These are phyloP conservation scores for Zoysia pacifica DNA, from an alignment of 176 grass and related monocot species.

Conservation along the genomic window DNA sequence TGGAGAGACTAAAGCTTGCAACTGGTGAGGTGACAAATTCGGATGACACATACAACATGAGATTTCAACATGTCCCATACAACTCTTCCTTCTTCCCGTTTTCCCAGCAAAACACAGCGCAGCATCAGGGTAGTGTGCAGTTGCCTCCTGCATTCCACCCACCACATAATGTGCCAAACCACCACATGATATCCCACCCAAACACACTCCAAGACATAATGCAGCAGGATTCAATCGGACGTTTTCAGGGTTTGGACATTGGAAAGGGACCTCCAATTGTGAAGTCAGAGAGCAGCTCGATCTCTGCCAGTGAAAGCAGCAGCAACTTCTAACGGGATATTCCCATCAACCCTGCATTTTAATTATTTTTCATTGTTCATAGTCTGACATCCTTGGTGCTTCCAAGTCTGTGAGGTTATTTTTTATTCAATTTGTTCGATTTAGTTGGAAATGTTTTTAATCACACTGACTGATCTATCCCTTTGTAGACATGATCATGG, in stretches of 20 bases:
- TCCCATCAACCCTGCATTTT: slow-evolving; percentile 39
- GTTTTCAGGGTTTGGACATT: slow-evolving; percentile 83
- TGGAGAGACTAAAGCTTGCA: slow-evolving; percentile 89
- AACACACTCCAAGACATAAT: slow-evolving; percentile 73
- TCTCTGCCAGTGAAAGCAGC: slow-evolving; percentile 84
- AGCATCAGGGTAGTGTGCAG: slow-evolving; percentile 51
- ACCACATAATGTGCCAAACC: slow-evolving; percentile 58
- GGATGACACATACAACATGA: slow-evolving; percentile 65
- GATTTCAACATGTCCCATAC: slow-evolving; percentile 75
- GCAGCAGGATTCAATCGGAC: slow-evolving; percentile 72
- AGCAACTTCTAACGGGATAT: slow-evolving; percentile 77
- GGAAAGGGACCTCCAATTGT: slow-evolving; percentile 70
- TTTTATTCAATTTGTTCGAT: slow-evolving; percentile 84
- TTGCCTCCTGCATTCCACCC: slow-evolving; percentile 60
- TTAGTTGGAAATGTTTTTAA: slow-evolving; percentile 64
- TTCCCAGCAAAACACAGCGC: slow-evolving; percentile 57
- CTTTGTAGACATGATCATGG: slow-evolving; percentile 42
- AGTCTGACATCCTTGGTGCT: slow-evolving; percentile 66
- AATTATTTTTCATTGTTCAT: slow-evolving; percentile 75
- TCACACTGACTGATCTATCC: slow-evolving; percentile 30
- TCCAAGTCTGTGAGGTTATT: slow-evolving; percentile 54
- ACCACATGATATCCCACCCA: slow-evolving; percentile 56
- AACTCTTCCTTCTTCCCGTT: slow-evolving; percentile 73
- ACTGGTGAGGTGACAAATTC: slow-evolving; percentile 81
- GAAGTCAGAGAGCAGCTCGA: slow-evolving; percentile 84